Evolutionary conservation across 2,329 filamentous ascomycete species (phyloP).

Genomic region (Claviceps sp.): DNA sequence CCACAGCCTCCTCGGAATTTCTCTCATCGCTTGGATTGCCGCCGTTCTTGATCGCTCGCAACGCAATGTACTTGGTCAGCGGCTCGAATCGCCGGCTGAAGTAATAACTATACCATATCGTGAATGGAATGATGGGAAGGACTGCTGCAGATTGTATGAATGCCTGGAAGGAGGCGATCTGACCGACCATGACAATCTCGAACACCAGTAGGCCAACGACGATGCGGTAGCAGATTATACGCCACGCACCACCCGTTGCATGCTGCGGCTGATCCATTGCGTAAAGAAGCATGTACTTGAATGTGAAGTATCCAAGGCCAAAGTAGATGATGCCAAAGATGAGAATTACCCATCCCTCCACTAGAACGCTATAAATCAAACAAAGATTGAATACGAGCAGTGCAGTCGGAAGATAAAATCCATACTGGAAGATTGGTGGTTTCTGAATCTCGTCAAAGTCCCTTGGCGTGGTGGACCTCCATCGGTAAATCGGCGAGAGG

Average conservation of each 20-base stretch:
- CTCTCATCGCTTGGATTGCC: constrained; percentile 31
- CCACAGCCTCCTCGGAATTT: constrained; percentile 21
- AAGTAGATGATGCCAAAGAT: constrained; percentile 77
- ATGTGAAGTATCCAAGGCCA: constrained; percentile 69
- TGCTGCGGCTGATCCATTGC: constrained; percentile 97
- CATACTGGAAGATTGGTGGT: constrained; percentile 85
- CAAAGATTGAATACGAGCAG: constrained; percentile 91
- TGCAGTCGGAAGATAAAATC: constrained; percentile 87
- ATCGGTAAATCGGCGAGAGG: constrained; percentile 66
- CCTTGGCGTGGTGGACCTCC: constrained; percentile 74
- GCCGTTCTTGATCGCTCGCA: constrained; percentile 61
- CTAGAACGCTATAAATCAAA: constrained; percentile 82
- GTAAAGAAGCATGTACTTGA: constrained; percentile 96
- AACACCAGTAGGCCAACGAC: constrained; percentile 79
- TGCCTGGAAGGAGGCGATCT: constrained; percentile 61
- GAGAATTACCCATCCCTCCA: constrained; percentile 66
- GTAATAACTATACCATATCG: constrained; percentile 80
- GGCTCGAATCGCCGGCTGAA: constrained; percentile 74
- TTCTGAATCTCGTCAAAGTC: constrained; percentile 73
- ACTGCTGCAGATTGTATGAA: constrained; percentile 62
- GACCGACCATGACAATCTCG: constrained; percentile 80
- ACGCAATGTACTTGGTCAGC: constrained; percentile 80
- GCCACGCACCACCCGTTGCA: constrained; percentile 86
- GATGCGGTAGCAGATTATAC: constrained; percentile 88
- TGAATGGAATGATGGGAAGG: constrained; percentile 62